Evolutionary conservation across 805 yeast genomes (phyloP).

Genomic region (Metschnikowia gruessii): DNA sequence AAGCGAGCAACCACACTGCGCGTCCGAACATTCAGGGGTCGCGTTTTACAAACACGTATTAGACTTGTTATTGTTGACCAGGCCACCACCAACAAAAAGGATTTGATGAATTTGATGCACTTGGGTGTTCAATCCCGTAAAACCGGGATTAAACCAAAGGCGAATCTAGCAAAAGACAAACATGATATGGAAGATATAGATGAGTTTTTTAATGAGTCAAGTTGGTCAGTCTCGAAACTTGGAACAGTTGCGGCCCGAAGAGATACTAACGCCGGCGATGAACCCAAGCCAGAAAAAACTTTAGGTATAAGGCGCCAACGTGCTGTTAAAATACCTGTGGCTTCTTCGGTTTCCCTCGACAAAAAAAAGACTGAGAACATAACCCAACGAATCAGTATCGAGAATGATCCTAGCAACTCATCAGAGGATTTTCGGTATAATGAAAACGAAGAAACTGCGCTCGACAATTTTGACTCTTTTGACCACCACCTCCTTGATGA

Average conservation of each 20-base stretch:
- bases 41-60: not conserved
- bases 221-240: conserved; percentile 5
- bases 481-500: not conserved
- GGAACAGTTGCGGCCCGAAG: not conserved
- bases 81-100: not conserved
- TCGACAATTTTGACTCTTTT: not conserved
- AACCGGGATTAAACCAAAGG: conserved; percentile 54
- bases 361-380: not conserved
- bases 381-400: not conserved
- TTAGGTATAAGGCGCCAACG: not conserved
- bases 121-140: conserved; percentile 64
- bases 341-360: not conserved
- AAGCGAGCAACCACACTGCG: no score
- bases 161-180: conserved; percentile 49
- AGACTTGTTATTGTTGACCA: not conserved
- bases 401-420: no score
- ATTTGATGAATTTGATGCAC: conserved; percentile 38
- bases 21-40: not conserved
- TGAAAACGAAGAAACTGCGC: not conserved
- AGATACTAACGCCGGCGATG: not conserved
- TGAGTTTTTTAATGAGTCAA: conserved; percentile 57
- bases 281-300: not conserved
- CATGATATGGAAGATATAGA: conserved; percentile 67
- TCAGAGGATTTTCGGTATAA: not conserved
- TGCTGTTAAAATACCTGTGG: not conserved